Conservation (phyloP, 768 basidiomycete genomes). For the Mycena capillaripes region DNA sequence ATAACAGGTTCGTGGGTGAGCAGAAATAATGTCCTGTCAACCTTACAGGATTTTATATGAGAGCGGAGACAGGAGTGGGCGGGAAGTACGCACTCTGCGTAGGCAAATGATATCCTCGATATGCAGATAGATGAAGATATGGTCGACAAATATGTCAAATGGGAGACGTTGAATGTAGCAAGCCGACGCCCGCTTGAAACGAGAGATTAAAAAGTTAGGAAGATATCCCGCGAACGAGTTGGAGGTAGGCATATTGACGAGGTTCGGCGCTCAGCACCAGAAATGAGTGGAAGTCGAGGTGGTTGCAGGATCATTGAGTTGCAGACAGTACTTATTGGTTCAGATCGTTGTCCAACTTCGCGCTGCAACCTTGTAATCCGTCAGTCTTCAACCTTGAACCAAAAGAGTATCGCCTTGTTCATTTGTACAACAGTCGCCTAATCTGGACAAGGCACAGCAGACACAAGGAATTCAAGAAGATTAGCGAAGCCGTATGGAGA, state of each 20-base stretch:
- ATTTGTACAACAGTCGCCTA: slow-evolving; percentile 27
- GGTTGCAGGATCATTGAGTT: slow-evolving; percentile 1
- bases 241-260: slow-evolving; percentile 23
- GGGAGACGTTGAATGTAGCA: slow-evolving; percentile 50
- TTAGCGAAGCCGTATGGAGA: neutral
- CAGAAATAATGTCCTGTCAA: slow-evolving; percentile 69
- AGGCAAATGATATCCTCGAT: slow-evolving; percentile 64
- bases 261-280: slow-evolving; percentile 30
- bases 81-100: slow-evolving; percentile 52
- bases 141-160: slow-evolving; percentile 58
- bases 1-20: slow-evolving; percentile 78
- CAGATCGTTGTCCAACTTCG: neutral
- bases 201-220: slow-evolving; percentile 40
- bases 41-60: slow-evolving; percentile 51
- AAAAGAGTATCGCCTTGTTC: slow-evolving; percentile 19
- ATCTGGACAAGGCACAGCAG: slow-evolving; percentile 23
- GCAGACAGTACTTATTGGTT: slow-evolving; percentile 6
- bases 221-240: slow-evolving; percentile 36
- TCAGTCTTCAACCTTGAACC: slow-evolving; percentile 16
- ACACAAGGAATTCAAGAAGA: neutral
- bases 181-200: slow-evolving; percentile 31
- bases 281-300: neutral
- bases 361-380: slow-evolving; percentile 24
- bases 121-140: slow-evolving; percentile 56
- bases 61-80: neutral